Evolutionary conservation across 345 rosid genomes (phyloP), one percentile per base, ranked within the genome.

Genomic region (Citropsis articulata): DNA sequence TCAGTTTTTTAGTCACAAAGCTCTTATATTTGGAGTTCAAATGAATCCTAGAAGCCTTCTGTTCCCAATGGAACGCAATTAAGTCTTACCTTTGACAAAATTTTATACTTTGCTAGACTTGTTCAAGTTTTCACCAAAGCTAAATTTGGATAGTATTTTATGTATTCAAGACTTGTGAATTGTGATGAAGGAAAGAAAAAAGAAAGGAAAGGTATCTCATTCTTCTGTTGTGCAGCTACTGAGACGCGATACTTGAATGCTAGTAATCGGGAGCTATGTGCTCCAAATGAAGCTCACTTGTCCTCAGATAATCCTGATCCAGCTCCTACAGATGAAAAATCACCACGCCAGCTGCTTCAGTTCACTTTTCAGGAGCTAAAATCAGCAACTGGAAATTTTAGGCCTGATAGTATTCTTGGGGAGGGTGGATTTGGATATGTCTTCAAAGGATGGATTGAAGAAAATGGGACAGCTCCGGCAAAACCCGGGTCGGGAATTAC

Each of bases 371-470:
- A 88, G 77, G 91, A 92, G 85, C 94, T 92, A 14, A 92, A 88
- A 85, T 88, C 91, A 24, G 94, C 97, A 31, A 91, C 94, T 13
- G 92, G 94, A 72, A 92, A 92, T 83, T 92, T 92, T 78, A 87
- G 93, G 83, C 94, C 93, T 0, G 97, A 92, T 79, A 92, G 94
- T 83, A 92, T 92, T 75, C 97, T 91, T 27, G 97, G 97, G 45
- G 97, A 92, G 79, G 97, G 97, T 24, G 97, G 97, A 28, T 91
- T 92, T 78, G 94, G 97, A 68, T 92, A 86, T 74, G 94, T 92
- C 57, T 91, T 90, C 78, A 92, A 92, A 80, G 94, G 97, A 21
- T 92, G 94, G 94, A 87, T 91, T 72, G 97, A 91, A 84, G 97
- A 91, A 85, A 89, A 91, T 48, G 93, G 97, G 62, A 92, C 94